phyloP scores from a whole-genome alignment of 2,329 filamentous ascomycete species.

The Dactylellina cionopaga region DNA sequence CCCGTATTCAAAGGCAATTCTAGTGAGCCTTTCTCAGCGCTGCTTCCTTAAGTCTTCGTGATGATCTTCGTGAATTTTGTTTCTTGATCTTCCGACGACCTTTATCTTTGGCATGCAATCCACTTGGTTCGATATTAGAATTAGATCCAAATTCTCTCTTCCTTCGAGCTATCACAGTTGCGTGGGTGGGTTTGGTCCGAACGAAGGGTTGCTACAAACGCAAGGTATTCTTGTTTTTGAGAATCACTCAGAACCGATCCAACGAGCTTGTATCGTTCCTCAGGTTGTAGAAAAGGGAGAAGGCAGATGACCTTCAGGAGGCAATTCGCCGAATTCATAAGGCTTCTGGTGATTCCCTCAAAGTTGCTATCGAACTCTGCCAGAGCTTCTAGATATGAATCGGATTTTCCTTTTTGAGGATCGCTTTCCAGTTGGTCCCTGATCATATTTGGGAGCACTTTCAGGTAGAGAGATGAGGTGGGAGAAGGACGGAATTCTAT shows the following conservation, averaged over 20 bases:
- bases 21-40: neutral
- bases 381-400: neutral
- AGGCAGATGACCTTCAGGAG: neutral
- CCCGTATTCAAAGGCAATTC: neutral
- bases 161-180: neutral
- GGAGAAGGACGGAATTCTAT: neutral
- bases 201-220: neutral
- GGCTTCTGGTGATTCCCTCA: neutral
- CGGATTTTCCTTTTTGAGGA: neutral
- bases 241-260: neutral
- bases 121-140: neutral
- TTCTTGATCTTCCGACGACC: neutral
- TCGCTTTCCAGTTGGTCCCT: neutral
- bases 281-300: neutral
- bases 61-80: neutral
- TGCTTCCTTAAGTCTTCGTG: neutral
- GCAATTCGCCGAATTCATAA: neutral
- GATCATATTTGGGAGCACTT: neutral
- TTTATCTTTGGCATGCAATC: neutral
- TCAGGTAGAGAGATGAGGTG: neutral
- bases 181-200: neutral
- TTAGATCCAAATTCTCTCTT: neutral
- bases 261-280: neutral
- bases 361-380: neutral
- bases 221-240: neutral